Evolutionary conservation across 495 filamentous ascomycete genomes (phyloP), one percentile per base, ranked within the genome.

Genomic region (Neurospora sp.): DNA sequence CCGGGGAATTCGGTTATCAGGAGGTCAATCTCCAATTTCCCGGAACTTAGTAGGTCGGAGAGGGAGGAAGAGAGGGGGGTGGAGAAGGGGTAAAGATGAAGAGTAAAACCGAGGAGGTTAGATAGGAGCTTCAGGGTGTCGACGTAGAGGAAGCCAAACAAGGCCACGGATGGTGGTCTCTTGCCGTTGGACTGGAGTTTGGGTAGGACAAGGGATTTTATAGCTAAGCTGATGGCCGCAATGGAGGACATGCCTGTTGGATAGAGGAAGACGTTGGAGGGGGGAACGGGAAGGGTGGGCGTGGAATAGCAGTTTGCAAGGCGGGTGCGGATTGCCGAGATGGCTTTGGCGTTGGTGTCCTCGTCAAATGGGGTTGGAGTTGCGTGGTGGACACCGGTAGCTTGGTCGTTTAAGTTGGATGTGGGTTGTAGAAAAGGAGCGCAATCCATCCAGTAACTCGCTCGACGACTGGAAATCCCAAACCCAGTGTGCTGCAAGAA

Each of bases 401-500:
- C n/a, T n/a, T n/a, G n/a, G n/a, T n/a, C n/a, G n/a, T n/a, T n/a
- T n/a, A n/a, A n/a, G n/a, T n/a, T n/a, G n/a, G n/a, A n/a, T n/a
- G n/a, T n/a, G 22, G 22, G 27, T 8, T 65, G 53, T 0, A 73
- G 4, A 20, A 78, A 76, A 0, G 70, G 73, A 1, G 73, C 72
- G 1, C 69, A 9, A 12, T 78, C 70, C 0, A 76, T 39, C 79
- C 79, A 80, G 35, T 70, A 68, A 0, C 10, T 69, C 4, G 78
- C 78, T 20, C 76, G 69, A 1, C 79, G 68, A 14, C 78, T 79
- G n/a, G 79, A 80, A 16, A 79, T 79, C 10, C 78, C 79, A 8
- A 74, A 79, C 2, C 78, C 79, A 3, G 78, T 77, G 38, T 80
- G 77, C 31, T 80, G 79, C 78, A 75, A 79, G n/a, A 79, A 76